Percentiles rank a stretch among this genome's conserved stretches.
Evolutionary conservation across 495 filamentous ascomycete species (phyloP).

Genomic region (Neurospora sublineolata): DNA sequence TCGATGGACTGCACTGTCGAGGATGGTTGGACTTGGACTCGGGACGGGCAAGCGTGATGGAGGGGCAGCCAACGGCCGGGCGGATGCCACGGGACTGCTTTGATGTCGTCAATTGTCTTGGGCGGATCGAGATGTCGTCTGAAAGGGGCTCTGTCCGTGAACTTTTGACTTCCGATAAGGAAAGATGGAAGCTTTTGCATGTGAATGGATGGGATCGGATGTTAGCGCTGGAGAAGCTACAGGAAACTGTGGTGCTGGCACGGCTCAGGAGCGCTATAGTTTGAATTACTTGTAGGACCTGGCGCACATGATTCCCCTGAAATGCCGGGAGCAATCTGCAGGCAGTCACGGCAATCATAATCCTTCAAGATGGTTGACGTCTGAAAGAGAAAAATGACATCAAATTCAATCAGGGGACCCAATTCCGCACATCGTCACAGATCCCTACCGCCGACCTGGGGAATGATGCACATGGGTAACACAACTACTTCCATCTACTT

Average conservation of each 20-base stretch:
- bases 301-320: too few relatives aligned
- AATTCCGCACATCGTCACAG: not conserved
- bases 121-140: not conserved
- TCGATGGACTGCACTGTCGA: not conserved
- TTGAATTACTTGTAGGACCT: too few relatives aligned
- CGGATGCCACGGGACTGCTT: not conserved
- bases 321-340: too few relatives aligned
- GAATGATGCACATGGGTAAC: not conserved
- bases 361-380: too few relatives aligned
- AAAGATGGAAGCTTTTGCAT: not conserved
- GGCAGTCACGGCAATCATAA: too few relatives aligned
- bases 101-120: not conserved
- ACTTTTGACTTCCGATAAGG: not conserved
- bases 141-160: not conserved
- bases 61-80: not conserved
- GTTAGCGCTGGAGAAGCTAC: not conserved
- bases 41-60: not conserved
- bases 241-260: too few relatives aligned
- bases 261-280: too few relatives aligned
- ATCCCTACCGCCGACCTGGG: not conserved
- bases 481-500: not conserved
- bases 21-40: not conserved
- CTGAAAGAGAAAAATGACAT: too few relatives aligned
- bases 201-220: not conserved
- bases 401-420: not conserved